Evolutionary conservation across 352 stramenopile genomes (phyloP), one percentile per base, ranked within the genome.

Genomic region (Thalassiosira oceanica): DNA sequence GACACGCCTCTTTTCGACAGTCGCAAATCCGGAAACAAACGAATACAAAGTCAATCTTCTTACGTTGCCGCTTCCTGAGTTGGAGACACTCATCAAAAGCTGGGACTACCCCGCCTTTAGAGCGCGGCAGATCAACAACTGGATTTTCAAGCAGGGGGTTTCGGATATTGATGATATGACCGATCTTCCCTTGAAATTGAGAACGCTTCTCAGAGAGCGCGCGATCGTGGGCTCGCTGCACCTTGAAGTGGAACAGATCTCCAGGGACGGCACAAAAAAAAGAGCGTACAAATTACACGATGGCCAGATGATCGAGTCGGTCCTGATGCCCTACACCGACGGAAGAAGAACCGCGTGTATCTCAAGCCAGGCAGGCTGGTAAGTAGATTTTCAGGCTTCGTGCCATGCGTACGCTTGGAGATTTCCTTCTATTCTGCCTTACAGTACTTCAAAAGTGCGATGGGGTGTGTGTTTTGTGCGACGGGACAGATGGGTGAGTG

Each of bases 271-370:
- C 10, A 96, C 91, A 3, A 77, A 74, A 20, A 96, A 96, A 74
- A 66, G 89, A 24, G 86, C 90, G 1, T 94, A 95, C 48, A 66
- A 68, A 29, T 67, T 94, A 7, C 36, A 68, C 15, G 90, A 95
- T 71, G 89, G 88, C 20, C 80, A 93, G 78, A 42, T 94, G 24
- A 95, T 95, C 60, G 91, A 95, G 71, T 88, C 78, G 5, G 91
- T 95, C 18, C 70, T 95, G 0, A 95, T 95, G 91, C 88, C 89
- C 1, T 95, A 95, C 65, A 51, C 88, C 28, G 88, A 94, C 74
- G 88, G 88, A 27, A 58, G 89, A 6, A 74, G 85, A 6, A 93
- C 87, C 2, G 86, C 87, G 2, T 93, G 87, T 51, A 92, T 93
- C 53, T 86, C 65, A 10, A 85, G 61, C 55, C 91, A 96, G 74